A percentile compares a stretch with the other conserved stretches of the same genome.
Evolutionary conservation across 169 alveolate species (phyloP).

Genomic region (Plasmodium relictum): DNA sequence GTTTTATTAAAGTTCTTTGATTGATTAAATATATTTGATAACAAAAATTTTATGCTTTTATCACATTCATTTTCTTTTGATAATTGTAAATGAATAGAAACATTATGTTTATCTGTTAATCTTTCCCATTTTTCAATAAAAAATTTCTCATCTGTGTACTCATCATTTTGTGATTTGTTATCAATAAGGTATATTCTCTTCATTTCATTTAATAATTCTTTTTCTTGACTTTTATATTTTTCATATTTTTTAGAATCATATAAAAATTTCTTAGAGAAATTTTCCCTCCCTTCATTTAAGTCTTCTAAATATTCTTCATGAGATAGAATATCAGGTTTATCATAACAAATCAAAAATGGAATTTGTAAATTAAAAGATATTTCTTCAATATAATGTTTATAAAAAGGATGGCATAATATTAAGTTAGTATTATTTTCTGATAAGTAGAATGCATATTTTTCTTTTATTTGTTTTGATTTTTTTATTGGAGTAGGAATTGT

Average conservation of each 20-base stretch:
- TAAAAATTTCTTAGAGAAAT: conserved; percentile 18
- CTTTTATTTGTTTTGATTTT: conserved; percentile 60
- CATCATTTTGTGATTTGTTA: neutral
- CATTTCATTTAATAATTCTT: neutral
- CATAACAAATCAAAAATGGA: conserved; percentile 71
- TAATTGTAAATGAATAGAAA: conserved; percentile 34
- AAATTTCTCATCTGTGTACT: neutral
- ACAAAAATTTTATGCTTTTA: conserved; percentile 43
- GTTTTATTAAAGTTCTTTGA: conserved; percentile 4
- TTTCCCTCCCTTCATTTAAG: conserved; percentile 44
- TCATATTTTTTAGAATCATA: conserved; percentile 7
- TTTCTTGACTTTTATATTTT: neutral
- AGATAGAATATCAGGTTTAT: conserved; percentile 69
- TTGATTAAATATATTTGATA: conserved; percentile 35
- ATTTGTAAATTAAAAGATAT: conserved; percentile 61
- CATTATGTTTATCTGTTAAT: conserved; percentile 1
- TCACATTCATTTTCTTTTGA: conserved; percentile 74
- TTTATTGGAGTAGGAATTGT: conserved; percentile 74
- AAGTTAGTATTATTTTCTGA: conserved; percentile 67
- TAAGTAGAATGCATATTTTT: conserved; percentile 63
- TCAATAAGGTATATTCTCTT: neutral
- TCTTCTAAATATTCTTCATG: conserved; percentile 73
- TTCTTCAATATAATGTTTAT: conserved; percentile 74
- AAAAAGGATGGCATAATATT: conserved; percentile 77
- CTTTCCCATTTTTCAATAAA: neutral